Percentiles rank a stretch among this genome's conserved stretches.
Conservation (phyloP, 164 flowering plant genomes). For the Tetracentron sinense region DNA sequence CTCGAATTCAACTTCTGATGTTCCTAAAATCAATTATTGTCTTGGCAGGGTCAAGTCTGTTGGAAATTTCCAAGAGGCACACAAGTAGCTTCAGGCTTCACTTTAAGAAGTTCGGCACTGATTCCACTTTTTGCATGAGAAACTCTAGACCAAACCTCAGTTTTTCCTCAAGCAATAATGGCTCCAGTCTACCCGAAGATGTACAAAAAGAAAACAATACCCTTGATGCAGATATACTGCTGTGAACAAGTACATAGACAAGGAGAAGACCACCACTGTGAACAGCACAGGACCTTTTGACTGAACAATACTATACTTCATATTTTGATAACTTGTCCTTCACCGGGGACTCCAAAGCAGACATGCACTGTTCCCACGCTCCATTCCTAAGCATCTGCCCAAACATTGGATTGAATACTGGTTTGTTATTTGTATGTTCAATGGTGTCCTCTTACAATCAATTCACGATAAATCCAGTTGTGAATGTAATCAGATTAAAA, state of each 20-base stretch:
- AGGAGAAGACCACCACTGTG: constrained; percentile 15
- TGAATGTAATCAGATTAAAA: too few relatives aligned
- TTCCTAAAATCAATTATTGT: background rate
- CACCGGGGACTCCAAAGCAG: constrained; percentile 76
- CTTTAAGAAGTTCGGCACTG: background rate
- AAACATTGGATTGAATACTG: constrained; percentile 1
- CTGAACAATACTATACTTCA: constrained; percentile 39
- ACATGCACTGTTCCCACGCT: constrained; percentile 96
- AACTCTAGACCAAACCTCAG: background rate
- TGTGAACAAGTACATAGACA: constrained; percentile 8
- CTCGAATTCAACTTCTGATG: too few relatives aligned
- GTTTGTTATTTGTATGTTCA: background rate
- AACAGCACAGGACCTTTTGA: too few relatives aligned
- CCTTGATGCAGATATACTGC: constrained; percentile 13
- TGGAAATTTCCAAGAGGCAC: background rate
- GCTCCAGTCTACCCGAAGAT: constrained; percentile 9
- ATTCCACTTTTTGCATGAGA: background rate
- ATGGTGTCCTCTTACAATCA: too few relatives aligned
- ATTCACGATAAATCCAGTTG: too few relatives aligned
- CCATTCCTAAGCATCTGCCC: constrained; percentile 82
- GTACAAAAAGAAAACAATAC: constrained; percentile 13
- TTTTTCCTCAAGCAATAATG: constrained; percentile 1
- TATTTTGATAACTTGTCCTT: constrained; percentile 72
- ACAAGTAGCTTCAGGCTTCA: constrained; percentile 9
- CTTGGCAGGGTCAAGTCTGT: background rate